Evolutionary conservation across 2,329 filamentous ascomycete species (phyloP), one percentile per base, ranked within the genome.

Genomic region (Cadophora sp.): DNA sequence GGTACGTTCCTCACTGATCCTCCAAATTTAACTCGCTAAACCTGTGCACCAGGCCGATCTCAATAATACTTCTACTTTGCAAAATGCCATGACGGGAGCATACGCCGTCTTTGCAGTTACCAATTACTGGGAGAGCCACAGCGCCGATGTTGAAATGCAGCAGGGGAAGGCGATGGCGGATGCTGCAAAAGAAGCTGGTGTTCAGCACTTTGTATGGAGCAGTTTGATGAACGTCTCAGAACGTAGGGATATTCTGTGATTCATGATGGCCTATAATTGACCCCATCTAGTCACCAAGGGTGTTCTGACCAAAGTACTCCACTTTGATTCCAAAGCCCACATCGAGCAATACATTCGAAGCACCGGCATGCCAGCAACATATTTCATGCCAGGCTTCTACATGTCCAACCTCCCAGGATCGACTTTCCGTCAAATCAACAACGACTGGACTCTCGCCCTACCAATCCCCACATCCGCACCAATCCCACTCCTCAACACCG

Each of bases 151-250:
- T 67, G 78, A 83, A 71, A 71, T 76, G 71, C 78, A 76, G 76
- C 85, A 80, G 80, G 81, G 81, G 75, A 85, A 80, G 70, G 80
- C 80, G 65, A 77, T 84, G 45, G 82, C 80, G 41, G 81, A 84
- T 69, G 82, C 80, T 3, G 80, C 79, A 58, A 81, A 83, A 75
- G 77, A 78, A 24, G 77, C 78, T 1, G 81, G 81, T 6, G 80
- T 82, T 1, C 72, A 82, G 71, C 81, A 83, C 66, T 75, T 83
- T 53, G 77, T 85, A 68, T 84, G 80, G 76, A 83, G 80, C 68
- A 81, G 80, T 11, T 76, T 84, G 5, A 68, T 77, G 24, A 75
- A 83, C 66, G 70, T 83, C 63, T 79, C 69, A 0, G 75, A 83
- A 65, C 66, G 80, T 81, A 70, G 71, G 80, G 73, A 5, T 4